Conservation (phyloP, 176 grass and related monocot genomes). For the Zoysia pacifica region DNA sequence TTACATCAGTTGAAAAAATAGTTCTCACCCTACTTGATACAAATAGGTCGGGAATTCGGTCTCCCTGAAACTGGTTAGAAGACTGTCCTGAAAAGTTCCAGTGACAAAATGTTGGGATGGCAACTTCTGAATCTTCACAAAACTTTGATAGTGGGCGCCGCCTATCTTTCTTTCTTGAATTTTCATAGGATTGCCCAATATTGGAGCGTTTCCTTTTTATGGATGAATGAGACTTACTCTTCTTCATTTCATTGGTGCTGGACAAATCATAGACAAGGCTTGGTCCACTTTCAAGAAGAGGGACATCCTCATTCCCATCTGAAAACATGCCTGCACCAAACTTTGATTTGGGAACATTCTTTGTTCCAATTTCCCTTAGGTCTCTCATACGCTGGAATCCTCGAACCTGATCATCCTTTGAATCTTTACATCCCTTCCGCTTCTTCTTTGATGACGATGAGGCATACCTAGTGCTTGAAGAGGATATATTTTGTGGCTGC, state of each 20-base stretch:
- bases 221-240: conserved; percentile 53
- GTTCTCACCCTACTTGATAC: conserved; percentile 41
- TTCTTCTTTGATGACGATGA: conserved; percentile 69
- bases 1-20: conserved; percentile 38
- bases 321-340: conserved; percentile 24
- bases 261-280: conserved; percentile 54
- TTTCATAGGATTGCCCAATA: conserved; percentile 74
- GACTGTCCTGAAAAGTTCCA: conserved; percentile 52
- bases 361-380: conserved; percentile 78
- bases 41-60: conserved; percentile 32
- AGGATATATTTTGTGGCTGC: conserved; percentile 49
- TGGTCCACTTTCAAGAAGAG: conserved; percentile 53
- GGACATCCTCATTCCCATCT: conserved; percentile 44
- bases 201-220: conserved; percentile 77
- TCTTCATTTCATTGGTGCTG: conserved; percentile 43
- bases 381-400: conserved; percentile 90
- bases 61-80: conserved; percentile 37
- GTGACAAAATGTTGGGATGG: conserved; percentile 72
- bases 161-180: conserved; percentile 76
- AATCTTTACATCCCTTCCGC: conserved; percentile 61
- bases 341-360: conserved; percentile 58
- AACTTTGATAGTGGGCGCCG: conserved; percentile 61
- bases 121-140: conserved; percentile 63
- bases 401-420: conserved; percentile 59
- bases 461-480: conserved; percentile 64